Percentiles rank a stretch among this genome's conserved stretches.
Evolutionary conservation across 257 asterid species (phyloP).

Genomic region (Galeopsis tetrahit): DNA sequence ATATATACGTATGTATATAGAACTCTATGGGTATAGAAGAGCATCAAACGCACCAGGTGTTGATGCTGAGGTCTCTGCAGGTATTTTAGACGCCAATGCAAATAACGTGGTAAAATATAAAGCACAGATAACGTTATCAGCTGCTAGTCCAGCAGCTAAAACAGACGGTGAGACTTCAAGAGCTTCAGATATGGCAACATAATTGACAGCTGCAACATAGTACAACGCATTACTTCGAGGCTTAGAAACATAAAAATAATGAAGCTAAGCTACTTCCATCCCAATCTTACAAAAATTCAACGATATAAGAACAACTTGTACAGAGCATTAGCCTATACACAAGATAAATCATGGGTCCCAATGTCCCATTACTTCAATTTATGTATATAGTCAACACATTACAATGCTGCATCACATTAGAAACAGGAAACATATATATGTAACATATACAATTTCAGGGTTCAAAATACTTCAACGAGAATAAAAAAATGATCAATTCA

Average conservation of each 20-base stretch:
- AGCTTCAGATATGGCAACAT: slow-evolving; percentile 93
- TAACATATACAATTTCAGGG: slow-evolving; percentile 9
- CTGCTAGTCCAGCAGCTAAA: slow-evolving; percentile 94
- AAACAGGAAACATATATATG: neutral
- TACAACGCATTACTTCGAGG: slow-evolving; percentile 24
- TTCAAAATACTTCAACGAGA: neutral
- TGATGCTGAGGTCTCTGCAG: slow-evolving; percentile 65
- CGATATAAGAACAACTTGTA: neutral
- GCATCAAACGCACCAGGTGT: slow-evolving; percentile 49
- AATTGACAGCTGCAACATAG: slow-evolving; percentile 73
- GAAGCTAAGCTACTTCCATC: neutral
- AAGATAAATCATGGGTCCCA: neutral
- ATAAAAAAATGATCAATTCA: neutral
- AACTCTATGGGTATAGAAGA: neutral
- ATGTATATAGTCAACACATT: neutral
- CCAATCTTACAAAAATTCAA: neutral
- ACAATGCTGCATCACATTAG: slow-evolving; percentile 12
- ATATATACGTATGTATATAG: neutral
- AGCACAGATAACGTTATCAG: slow-evolving; percentile 97
- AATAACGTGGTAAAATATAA: slow-evolving; percentile 76
- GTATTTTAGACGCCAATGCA: slow-evolving; percentile 81
- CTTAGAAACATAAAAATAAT: neutral
- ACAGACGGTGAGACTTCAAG: slow-evolving; percentile 84
- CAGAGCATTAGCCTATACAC: neutral
- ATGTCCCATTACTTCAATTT: neutral